Conservation (phyloP, 116 monocot genomes). For the Thalassia testudinum region DNA sequence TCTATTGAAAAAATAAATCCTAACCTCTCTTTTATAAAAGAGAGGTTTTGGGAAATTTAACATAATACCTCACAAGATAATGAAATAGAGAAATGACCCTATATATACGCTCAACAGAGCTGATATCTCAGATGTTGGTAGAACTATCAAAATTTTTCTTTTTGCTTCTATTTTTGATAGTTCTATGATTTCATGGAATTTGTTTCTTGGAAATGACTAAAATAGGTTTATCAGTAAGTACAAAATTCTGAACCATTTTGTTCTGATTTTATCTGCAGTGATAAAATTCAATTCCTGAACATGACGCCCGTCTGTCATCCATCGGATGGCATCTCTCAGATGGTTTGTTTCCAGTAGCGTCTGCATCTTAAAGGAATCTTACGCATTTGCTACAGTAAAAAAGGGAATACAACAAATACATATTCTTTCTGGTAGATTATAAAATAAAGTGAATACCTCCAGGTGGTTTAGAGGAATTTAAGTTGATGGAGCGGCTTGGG, state of each 20-base stretch:
- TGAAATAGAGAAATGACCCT: no score
- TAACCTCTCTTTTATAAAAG: no score
- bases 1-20: no score
- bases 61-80: no score
- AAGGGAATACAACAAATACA: background rate
- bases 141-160: no score
- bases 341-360: slow-evolving; percentile 24
- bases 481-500: slow-evolving; percentile 80
- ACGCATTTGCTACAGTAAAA: no score
- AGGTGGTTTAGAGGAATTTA: slow-evolving; percentile 90
- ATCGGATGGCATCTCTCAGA: slow-evolving; percentile 97
- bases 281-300: slow-evolving; percentile 88
- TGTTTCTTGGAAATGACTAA: background rate
- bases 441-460: no score
- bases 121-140: slow-evolving; percentile 94
- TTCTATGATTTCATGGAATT: background rate
- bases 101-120: no score
- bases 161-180: slow-evolving; percentile 2
- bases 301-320: slow-evolving; percentile 60
- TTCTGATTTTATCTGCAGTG: slow-evolving; percentile 43
- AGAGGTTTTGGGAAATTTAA: no score
- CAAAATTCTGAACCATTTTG: no score
- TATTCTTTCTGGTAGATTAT: background rate
- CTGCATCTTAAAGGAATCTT: background rate
- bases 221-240: background rate